phyloP scores from a whole-genome alignment of 495 filamentous ascomycete species.

The Aspergillus bertholletiae region DNA sequence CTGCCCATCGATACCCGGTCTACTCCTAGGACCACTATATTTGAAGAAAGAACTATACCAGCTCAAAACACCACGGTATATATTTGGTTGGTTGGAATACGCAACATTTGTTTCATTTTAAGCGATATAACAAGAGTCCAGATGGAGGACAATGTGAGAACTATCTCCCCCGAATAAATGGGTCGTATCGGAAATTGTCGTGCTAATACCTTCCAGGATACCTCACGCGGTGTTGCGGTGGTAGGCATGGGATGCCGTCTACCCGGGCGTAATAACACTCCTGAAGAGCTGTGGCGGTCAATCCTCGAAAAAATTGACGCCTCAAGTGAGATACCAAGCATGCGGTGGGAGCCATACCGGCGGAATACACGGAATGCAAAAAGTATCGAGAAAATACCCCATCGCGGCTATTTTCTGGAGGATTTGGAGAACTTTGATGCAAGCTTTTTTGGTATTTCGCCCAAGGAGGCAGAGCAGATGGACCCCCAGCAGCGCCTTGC shows the following conservation, averaged over 20 bases:
- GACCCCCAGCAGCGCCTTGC: slow-evolving; percentile 44
- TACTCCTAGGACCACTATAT: neutral
- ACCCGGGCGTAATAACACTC: slow-evolving; percentile 38
- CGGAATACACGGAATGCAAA: slow-evolving; percentile 27
- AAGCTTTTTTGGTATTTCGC: slow-evolving; percentile 9
- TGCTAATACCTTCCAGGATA: neutral
- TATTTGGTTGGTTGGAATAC: neutral
- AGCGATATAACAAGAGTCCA: neutral
- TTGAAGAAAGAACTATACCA: neutral
- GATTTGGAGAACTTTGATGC: slow-evolving; percentile 32
- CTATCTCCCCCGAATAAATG: neutral
- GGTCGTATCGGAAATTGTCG: neutral
- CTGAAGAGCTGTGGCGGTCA: slow-evolving; percentile 50
- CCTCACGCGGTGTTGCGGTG: slow-evolving; percentile 26
- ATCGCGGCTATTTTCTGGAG: slow-evolving; percentile 30
- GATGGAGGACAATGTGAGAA: neutral
- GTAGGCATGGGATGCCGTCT: slow-evolving; percentile 42
- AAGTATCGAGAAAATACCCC: slow-evolving; percentile 20
- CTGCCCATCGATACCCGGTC: neutral
- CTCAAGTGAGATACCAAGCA: slow-evolving; percentile 24
- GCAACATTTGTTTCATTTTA: neutral
- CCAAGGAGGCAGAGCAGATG: slow-evolving; percentile 20
- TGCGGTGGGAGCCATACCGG: slow-evolving; percentile 34
- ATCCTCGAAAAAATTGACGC: slow-evolving; percentile 29
- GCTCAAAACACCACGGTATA: neutral